phyloP scores from a whole-genome alignment of 768 basidiomycete species.

The Tephrocybe sp. region DNA sequence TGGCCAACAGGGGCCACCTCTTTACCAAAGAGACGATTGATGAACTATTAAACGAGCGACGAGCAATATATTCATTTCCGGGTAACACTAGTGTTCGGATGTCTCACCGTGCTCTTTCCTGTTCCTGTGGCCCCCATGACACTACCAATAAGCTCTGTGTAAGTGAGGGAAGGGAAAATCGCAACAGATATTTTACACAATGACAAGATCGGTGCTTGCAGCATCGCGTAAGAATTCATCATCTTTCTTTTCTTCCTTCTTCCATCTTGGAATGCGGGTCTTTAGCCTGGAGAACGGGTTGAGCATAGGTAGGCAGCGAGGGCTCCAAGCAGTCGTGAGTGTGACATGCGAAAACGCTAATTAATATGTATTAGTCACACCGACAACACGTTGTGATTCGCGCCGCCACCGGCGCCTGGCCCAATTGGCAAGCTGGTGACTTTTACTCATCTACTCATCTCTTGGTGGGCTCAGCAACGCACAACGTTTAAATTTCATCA shows the following conservation, averaged over 20 bases:
- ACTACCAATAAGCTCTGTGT: no score
- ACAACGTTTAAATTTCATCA: no score
- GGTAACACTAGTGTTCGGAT: background rate
- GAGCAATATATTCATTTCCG: background rate
- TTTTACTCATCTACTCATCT: no score
- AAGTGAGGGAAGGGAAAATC: background rate
- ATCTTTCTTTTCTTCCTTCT: background rate
- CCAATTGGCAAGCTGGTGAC: no score
- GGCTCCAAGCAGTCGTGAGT: no score
- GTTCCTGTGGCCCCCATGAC: no score
- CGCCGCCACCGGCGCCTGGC: no score
- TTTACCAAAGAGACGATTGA: background rate
- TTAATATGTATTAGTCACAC: no score
- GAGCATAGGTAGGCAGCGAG: background rate
- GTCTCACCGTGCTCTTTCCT: background rate
- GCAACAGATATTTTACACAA: background rate
- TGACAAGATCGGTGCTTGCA: background rate
- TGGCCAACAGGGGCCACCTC: background rate
- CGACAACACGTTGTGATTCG: no score
- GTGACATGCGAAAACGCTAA: no score
- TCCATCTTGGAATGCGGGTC: background rate
- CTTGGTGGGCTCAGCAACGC: no score
- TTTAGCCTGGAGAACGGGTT: background rate
- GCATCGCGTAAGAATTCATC: background rate
- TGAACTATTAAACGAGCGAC: background rate